Conservation (phyloP, 2,329 filamentous ascomycete genomes). For the Claviceps humidiphila region DNA sequence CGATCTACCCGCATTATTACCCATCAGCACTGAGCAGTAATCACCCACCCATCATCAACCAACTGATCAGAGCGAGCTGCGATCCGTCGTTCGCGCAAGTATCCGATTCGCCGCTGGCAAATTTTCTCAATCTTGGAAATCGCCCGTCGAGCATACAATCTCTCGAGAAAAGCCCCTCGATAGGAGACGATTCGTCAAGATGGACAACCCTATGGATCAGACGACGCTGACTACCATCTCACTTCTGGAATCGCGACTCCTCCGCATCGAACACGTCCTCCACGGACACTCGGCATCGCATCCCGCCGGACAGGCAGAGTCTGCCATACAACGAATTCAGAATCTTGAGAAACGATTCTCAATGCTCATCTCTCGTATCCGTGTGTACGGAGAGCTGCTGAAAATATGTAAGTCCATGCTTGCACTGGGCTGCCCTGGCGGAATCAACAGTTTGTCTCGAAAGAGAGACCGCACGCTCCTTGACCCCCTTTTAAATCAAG, state of each 20-base stretch:
- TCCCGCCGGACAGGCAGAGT: conserved; percentile 20
- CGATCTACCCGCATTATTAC: no score
- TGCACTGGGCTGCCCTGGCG: no score
- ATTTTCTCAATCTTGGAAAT: neutral
- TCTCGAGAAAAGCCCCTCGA: neutral
- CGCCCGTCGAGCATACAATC: neutral
- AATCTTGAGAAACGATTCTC: conserved; percentile 42
- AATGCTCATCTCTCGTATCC: conserved; percentile 33
- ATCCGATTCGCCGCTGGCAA: neutral
- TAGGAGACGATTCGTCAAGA: conserved; percentile 5
- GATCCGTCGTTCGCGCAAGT: no score
- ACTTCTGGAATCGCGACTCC: conserved; percentile 44
- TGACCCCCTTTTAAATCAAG: neutral
- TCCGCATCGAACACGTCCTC: conserved; percentile 45
- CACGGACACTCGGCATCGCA: conserved; percentile 30
- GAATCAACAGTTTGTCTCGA: no score
- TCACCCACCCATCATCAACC: no score
- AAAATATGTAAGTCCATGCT: conserved; percentile 38
- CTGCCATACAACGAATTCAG: conserved; percentile 31
- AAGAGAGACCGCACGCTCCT: neutral
- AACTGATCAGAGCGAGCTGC: no score
- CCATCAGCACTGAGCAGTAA: no score
- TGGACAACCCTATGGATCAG: conserved; percentile 31
- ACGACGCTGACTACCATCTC: conserved; percentile 42
- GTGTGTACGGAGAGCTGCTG: conserved; percentile 46